Base-by-base conservation (phyloP, 352 stramenopile genomes). In the Pythium grandisporangium region DNA sequence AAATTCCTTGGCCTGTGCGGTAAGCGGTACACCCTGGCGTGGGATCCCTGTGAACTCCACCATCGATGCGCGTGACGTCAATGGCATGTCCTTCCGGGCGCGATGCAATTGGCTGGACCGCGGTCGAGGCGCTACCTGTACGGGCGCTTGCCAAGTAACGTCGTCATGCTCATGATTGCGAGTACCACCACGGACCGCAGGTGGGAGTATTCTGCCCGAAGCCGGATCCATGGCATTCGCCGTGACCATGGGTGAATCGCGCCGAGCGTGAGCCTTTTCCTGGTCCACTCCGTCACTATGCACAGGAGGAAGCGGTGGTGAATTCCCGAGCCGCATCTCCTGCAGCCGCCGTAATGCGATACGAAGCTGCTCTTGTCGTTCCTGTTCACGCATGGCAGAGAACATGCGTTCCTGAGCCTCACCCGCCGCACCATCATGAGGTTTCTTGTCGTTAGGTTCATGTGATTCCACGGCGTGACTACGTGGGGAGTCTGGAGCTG, bases 11-110 rank as follows among this genome's bases (percentile, higher is more conserved):
- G 63, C 63, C 14, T 71, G 46, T 6, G 26, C 17, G 6, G 73
- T 81, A 13, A 86, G 45, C 2, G 63, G 56, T 0, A 83, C 68
- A 10, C 70, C 73, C 14, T 38, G 42, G 30, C 70, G 58, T 8
- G 72, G 70, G 13, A 70, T 53, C 1, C 68, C 66, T 10, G 58
- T 40, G 23, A 60, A 77, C 37, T 26, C 33, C 7, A 41, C 3
- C 34, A 6, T 5, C 14, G 5, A 37, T 22, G 13, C 13, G 14
- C 3, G 44, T 52, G 21, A 49, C 36, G 16, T 27, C 45, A 11
- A 37, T n/a, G 29, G 35, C 32, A 13, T 22, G 42, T 6, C 19
- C 10, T 25, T 46, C 34, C 6, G 6, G 19, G 22, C 19, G 48
- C 37, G 24, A 55, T 38, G 49, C 37, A 13, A 47, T 32, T 4